Conservation (phyloP, 352 stramenopile species). For the Salisapilia sapeloensis region DNA sequence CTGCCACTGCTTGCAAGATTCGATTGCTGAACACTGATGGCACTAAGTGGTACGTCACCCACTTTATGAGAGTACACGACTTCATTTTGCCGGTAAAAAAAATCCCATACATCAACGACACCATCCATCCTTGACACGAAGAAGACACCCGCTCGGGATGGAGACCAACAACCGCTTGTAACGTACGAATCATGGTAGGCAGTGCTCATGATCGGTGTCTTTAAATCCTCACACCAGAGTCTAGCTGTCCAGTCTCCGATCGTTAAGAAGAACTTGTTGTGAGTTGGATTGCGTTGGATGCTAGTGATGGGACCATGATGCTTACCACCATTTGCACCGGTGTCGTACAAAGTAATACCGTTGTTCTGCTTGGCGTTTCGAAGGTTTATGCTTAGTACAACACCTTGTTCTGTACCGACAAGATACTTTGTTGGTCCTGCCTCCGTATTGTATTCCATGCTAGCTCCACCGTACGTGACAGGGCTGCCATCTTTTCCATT, state of each 20-base stretch:
- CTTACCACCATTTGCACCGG: constrained; percentile 82
- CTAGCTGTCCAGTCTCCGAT: constrained; percentile 94
- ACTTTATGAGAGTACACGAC: constrained; percentile 96
- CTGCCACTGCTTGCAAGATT: constrained; percentile 80
- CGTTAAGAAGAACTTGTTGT: constrained; percentile 97
- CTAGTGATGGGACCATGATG: constrained; percentile 92
- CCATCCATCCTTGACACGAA: constrained; percentile 94
- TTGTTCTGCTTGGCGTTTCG: constrained; percentile 96
- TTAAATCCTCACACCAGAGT: constrained; percentile 94
- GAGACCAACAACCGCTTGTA: constrained; percentile 92
- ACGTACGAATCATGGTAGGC: constrained; percentile 94
- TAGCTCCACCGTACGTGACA: constrained; percentile 86
- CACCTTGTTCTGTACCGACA: constrained; percentile 94
- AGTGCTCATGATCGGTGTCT: constrained; percentile 96
- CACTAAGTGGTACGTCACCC: constrained; percentile 79
- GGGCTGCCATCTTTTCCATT: constrained; percentile 60
- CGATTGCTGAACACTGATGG: constrained; percentile 88
- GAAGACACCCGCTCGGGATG: constrained; percentile 91
- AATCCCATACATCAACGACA: constrained; percentile 96
- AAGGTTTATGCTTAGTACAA: constrained; percentile 90
- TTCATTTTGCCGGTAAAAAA: constrained; percentile 95
- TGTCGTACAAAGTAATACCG: constrained; percentile 93
- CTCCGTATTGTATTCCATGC: constrained; percentile 95
- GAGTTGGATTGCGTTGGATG: constrained; percentile 93
- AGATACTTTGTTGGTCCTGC: constrained; percentile 94